Percentiles rank a stretch among this genome's conserved stretches.
Conservation (phyloP, 2,329 filamentous ascomycete genomes). For the Fusarium cyanostomum region DNA sequence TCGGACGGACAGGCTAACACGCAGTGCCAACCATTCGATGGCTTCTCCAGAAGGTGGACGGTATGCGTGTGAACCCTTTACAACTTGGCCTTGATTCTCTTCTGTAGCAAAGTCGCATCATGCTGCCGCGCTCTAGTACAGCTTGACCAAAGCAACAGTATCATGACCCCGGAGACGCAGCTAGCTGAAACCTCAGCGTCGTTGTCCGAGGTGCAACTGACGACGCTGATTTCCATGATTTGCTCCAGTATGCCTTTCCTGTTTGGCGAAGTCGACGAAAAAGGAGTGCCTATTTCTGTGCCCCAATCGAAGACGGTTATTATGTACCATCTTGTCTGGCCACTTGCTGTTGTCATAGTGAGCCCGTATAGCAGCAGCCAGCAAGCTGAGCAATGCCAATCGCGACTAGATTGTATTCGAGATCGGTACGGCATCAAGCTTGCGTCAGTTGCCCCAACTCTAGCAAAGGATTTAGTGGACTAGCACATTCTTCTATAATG, state of each 20-base stretch:
- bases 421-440: constrained; percentile 28
- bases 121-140: constrained; percentile 8
- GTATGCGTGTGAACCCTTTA: constrained; percentile 16
- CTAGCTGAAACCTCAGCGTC: constrained; percentile 5
- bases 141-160: not conserved
- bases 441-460: constrained; percentile 12
- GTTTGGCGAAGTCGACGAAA: constrained; percentile 21
- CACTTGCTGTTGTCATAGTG: constrained; percentile 11
- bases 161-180: not conserved
- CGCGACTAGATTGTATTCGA: constrained; percentile 8
- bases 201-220: constrained; percentile 12
- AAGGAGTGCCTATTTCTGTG: constrained; percentile 12
- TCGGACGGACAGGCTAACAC: constrained; percentile 12
- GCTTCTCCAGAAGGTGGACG: constrained; percentile 18
- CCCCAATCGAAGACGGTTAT: constrained; percentile 17
- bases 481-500: not conserved
- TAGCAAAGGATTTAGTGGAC: constrained; percentile 13
- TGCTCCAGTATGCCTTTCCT: constrained; percentile 16
- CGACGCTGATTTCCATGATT: not conserved
- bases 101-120: constrained; percentile 14
- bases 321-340: constrained; percentile 31
- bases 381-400: constrained; percentile 5
- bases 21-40: not conserved
- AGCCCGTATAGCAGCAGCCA: constrained; percentile 9
- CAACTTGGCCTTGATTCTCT: constrained; percentile 7